Base-by-base conservation (phyloP, 306 rosid genomes). In the Herpetospermum pedunculosum region DNA sequence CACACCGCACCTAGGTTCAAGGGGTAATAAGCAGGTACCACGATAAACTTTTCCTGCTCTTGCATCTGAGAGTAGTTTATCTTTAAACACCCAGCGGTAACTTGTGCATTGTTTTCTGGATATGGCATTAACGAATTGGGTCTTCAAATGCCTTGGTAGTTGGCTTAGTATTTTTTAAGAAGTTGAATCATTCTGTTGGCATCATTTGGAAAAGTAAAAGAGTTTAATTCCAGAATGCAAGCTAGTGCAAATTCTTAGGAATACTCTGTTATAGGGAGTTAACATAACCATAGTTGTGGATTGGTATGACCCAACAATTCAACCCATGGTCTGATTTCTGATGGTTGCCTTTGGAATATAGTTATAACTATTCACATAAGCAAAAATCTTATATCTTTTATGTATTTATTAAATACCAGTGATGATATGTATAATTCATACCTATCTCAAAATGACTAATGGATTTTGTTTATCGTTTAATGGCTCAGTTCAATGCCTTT, bases 1-100 rank as follows among this genome's bases (percentile, higher is more conserved):
- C 75, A 91, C 99, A 53, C 99, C 99, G 57, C 99, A 95, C 81
- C 89, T 95, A 67, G 97, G 99, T 47, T 95, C 99, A 35, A 95
- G 99, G 89, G 97, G 97, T 70, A 84, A 95, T 78, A 91, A 87
- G 83, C 99, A 95, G 97, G 99, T 95, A 79, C 2, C 28, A 29
- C n/a, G 23, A 38, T 10, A 71, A 35, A 5, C 64, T 5, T 60
- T 55, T 49, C 21, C 72, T 58, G 37, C 11, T 43, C 74, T 16
- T 44, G 73, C 73, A 68, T 35, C 29, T 37, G 72, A 21, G 19
- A 68, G 37, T 40, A 11, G 1, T 41, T 11, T 41, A 43, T 68
- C 28, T 40, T 65, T 53, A 16, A 60, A 43, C 28, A 19, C 18
- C 25, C 21, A 41, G 70, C 67, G 57, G 43, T 78, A 65, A 74